Base-by-base conservation (phyloP, 2,329 filamentous ascomycete species). In the Escovopsis sp. region DNA sequence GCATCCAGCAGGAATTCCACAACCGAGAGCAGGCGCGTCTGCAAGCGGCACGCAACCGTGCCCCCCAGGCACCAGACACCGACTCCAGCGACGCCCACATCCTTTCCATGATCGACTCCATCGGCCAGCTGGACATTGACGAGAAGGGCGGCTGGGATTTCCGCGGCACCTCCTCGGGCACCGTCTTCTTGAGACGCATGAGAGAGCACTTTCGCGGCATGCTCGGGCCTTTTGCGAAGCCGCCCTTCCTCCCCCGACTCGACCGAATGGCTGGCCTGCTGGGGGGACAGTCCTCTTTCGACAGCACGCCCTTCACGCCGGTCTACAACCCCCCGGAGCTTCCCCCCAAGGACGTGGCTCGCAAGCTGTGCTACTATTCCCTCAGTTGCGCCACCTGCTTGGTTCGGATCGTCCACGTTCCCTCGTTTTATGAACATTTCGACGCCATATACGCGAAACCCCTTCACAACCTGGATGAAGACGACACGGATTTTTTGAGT, bases 101-200 rank as follows among this genome's bases (percentile, higher is more conserved):
- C 26, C 80, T 89, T 56, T 94, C 88, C 26, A 96, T 98, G 89
- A 87, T 96, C 45, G 84, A 89, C 56, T 85, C 85, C 36, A 86
- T 89, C 3, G 91, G 89, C 33, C 84, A 88, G 57, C 71, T 98
- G 15, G 89, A 96, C 54, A 71, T 96, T 32, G 87, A 94, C 53
- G 89, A 96, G 51, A 78, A 80, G 53, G 89, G 89, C 36, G 79
- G 91, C 52, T 94, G 87, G 79, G 88, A 96, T 60, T 98, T 94
- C 54, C 86, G 94, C 56, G 91, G 91, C 39, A 83, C 85, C 49
- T 95, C 89, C 0, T 96, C 91, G 0, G 88, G 89, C 3, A 74
- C 88, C 36, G 85, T 89, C 48, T 98, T 95, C 59, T 73, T 95
- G 52, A 76, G 78, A 49, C 79, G 85, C 43, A 81, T 98, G 73